Evolutionary conservation across 1,284 basidiomycete species (phyloP), one percentile per base, ranked within the genome.

Genomic region (Tilletia caries): DNA sequence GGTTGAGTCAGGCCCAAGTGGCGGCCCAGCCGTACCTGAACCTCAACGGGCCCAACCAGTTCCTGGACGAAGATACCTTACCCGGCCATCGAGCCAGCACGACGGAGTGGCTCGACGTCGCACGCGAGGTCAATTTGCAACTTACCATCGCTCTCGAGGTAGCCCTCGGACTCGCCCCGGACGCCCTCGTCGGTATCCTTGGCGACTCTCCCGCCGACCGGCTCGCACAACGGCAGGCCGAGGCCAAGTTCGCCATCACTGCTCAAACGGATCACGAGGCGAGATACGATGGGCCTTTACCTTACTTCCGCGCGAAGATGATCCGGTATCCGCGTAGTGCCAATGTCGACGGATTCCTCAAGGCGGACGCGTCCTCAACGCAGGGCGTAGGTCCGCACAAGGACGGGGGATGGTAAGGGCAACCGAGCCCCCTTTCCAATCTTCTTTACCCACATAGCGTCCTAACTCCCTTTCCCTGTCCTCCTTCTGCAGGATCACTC

Each of bases 311-410:
- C 10, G 76, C 79, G 76, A 79, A 79, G 71, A 75, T 72, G 13
- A 79, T 79, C 58, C 72, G 78, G 2, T 79, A 79, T 48, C 78
- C 78, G 1, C 65, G 64, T 0, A 76, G 71, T 3, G 44, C 58
- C 18, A 66, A 23, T 0, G 76, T 78, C 1, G 77, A 79, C 44
- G 76, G 76, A 1, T 70, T 77, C 48, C 6, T 18, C 4, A 62
- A 50, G 64, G 13, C 70, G 73, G 23, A 72, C 70, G n/a, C 58
- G 67, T 1, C 3, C 46, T 73, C 68, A 41, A 75, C 73, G 1
- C 78, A 79, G 60, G 78, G 78, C 25, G 78, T 79, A 0, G 78
- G 78, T 20, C 76, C 78, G 5, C 78, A 79, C 68, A 77, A 77
- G 37, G 78, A 79, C 66, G 75, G 76, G 52, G 77, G 77, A 18